A percentile compares a stretch with the other conserved stretches of the same genome.
Evolutionary conservation across 805 yeast genomes (phyloP).

Genomic region (Nakazawaea anatomiae): DNA sequence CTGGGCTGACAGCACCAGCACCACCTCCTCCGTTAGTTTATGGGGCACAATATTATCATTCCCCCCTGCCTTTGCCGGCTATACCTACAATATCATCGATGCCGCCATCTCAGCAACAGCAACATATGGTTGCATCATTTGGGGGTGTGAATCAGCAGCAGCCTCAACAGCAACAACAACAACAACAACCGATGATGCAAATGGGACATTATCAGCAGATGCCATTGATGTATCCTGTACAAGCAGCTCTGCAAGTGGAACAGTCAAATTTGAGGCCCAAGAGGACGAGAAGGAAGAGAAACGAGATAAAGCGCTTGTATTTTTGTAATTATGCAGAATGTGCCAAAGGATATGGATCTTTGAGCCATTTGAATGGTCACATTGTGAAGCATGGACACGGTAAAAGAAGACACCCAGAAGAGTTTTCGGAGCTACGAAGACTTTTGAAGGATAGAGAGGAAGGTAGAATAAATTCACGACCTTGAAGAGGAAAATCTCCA

Average conservation of each 20-base stretch:
- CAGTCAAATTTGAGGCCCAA: background rate
- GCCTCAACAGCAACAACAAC: background rate
- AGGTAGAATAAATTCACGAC: background rate
- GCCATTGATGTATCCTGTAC: too few species aligned
- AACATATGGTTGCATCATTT: background rate
- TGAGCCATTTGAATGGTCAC: conserved; percentile 45
- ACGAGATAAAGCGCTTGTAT: conserved; percentile 42
- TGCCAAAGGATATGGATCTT: conserved; percentile 41
- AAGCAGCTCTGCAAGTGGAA: background rate
- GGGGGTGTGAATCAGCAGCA: background rate
- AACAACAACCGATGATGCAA: background rate
- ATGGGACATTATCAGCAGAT: background rate
- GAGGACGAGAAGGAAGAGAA: conserved; percentile 41
- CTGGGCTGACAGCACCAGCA: too few species aligned
- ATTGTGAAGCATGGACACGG: conserved; percentile 44
- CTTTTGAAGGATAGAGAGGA: conserved; percentile 26
- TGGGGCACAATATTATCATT: background rate
- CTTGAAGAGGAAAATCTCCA: too few species aligned
- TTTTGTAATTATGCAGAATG: conserved; percentile 38
- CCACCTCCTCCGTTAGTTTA: too few species aligned
- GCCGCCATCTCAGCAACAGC: background rate
- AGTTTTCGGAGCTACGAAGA: conserved; percentile 37
- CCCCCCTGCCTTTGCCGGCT: background rate
- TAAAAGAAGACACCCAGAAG: conserved; percentile 39
- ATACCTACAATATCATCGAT: background rate